Percentiles rank a stretch among this genome's conserved stretches.
phyloP scores from a whole-genome alignment of 78 protist species.

The Speleostelium caveatum region DNA sequence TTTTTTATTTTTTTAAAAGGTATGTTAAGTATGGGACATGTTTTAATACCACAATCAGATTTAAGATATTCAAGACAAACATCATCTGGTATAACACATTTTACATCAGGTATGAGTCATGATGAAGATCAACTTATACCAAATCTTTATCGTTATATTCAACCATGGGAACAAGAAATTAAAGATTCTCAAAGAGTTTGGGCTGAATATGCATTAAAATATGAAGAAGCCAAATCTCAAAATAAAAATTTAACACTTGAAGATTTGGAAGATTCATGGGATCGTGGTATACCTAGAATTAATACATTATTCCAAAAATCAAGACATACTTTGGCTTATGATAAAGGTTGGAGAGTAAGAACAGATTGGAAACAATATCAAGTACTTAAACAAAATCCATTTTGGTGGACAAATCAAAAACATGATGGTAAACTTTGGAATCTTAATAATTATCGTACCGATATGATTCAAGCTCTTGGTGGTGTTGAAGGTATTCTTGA shows the following conservation, averaged over 20 bases:
- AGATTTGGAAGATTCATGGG: constrained; percentile 99
- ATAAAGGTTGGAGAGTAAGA: constrained; percentile 99
- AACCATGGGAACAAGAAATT: constrained; percentile 99
- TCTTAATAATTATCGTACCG: constrained; percentile 99
- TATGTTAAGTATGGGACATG: constrained; percentile 99
- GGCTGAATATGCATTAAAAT: constrained; percentile 98
- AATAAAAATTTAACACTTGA: constrained; percentile 98
- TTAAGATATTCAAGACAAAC: constrained; percentile 97
- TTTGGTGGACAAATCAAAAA: constrained; percentile 99
- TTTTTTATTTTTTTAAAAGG: too few relatives aligned
- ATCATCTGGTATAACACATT: constrained; percentile 97
- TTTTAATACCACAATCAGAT: constrained; percentile 99
- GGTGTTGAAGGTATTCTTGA: constrained; percentile 99
- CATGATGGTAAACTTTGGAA: constrained; percentile 99
- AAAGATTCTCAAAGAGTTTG: constrained; percentile 99
- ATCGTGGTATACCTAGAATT: constrained; percentile 99
- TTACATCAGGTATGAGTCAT: constrained; percentile 98
- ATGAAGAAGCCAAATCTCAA: constrained; percentile 97
- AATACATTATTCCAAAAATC: constrained; percentile 98
- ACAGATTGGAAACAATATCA: constrained; percentile 98
- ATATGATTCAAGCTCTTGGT: constrained; percentile 99
- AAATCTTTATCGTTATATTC: constrained; percentile 98
- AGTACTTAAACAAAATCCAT: constrained; percentile 93
- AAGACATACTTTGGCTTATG: constrained; percentile 98
- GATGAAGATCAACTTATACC: constrained; percentile 99